phyloP scores from a whole-genome alignment of 192 early-diverging fungal species.

The Entophlyctis luteolus region DNA sequence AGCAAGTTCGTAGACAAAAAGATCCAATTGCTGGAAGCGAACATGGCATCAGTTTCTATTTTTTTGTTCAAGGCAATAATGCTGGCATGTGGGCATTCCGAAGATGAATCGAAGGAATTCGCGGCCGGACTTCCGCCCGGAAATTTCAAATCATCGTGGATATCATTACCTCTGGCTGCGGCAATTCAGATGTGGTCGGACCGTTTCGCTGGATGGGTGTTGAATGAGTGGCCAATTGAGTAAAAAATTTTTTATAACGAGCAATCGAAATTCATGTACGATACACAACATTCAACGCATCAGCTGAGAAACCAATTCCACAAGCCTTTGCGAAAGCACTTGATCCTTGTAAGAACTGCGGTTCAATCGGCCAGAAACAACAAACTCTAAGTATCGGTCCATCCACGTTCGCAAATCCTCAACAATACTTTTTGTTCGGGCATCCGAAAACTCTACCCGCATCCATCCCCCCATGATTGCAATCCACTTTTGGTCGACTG shows the following conservation, averaged over 20 bases:
- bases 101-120: conserved; percentile 6
- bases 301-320: too few relatives aligned
- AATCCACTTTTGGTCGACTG: neutral
- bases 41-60: neutral
- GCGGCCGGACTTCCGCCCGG: neutral
- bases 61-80: conserved; percentile 16
- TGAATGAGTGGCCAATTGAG: too few relatives aligned
- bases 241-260: too few relatives aligned
- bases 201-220: too few relatives aligned
- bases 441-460: conserved; percentile 26
- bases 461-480: conserved; percentile 31
- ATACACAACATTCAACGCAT: too few relatives aligned
- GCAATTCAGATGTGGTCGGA: conserved; percentile 18
- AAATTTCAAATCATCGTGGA: conserved; percentile 5
- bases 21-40: conserved; percentile 10
- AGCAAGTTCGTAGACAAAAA: conserved; percentile 1
- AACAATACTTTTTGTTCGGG: conserved; percentile 24
- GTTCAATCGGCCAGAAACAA: conserved; percentile 21
- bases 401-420: conserved; percentile 29
- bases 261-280: too few relatives aligned
- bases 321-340: too few relatives aligned
- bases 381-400: conserved; percentile 39
- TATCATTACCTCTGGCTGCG: neutral
- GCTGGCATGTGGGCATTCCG: conserved; percentile 6
- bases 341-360: too few relatives aligned